Conservation (phyloP, 257 asterid genomes). For the Oldenlandia corymbosa region DNA sequence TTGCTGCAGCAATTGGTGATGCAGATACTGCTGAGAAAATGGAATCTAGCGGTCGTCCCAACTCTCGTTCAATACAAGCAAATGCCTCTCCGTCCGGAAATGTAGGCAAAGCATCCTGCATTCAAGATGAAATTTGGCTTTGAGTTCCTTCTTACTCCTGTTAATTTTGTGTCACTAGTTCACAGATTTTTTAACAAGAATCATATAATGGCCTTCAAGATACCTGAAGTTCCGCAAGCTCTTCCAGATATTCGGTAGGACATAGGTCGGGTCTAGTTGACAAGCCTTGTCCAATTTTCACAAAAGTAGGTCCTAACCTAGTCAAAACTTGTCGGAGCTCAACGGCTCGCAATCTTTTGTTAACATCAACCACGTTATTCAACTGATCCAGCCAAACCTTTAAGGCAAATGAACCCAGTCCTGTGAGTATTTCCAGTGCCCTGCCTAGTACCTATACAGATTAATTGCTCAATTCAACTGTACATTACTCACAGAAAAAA, state of each 20-base stretch:
- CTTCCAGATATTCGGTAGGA: conserved; percentile 80
- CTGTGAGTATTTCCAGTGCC: conserved; percentile 59
- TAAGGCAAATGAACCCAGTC: conserved; percentile 71
- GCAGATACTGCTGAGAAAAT: conserved; percentile 75
- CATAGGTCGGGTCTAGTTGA: conserved; percentile 97
- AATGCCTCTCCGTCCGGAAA: conserved; percentile 96
- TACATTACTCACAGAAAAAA: too few species aligned
- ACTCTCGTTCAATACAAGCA: conserved; percentile 86
- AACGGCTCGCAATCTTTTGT: conserved; percentile 62
- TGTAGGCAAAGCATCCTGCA: conserved; percentile 96
- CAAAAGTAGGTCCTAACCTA: conserved; percentile 93
- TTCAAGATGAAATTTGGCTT: conserved; percentile 4
- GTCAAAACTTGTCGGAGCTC: conserved; percentile 67
- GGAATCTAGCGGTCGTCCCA: conserved; percentile 73
- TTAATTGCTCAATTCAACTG: too few species aligned
- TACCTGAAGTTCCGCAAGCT: conserved; percentile 88
- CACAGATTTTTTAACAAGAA: neutral
- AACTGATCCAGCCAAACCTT: conserved; percentile 69
- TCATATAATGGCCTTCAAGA: neutral
- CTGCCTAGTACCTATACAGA: conserved; percentile 39
- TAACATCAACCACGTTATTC: conserved; percentile 47
- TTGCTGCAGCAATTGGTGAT: conserved; percentile 98
- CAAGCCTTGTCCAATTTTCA: conserved; percentile 95
- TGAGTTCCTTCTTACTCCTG: neutral
- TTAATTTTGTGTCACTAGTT: neutral